Evolutionary conservation across 2,329 filamentous ascomycete species (phyloP).

Genomic region (Beauveria sp.): DNA sequence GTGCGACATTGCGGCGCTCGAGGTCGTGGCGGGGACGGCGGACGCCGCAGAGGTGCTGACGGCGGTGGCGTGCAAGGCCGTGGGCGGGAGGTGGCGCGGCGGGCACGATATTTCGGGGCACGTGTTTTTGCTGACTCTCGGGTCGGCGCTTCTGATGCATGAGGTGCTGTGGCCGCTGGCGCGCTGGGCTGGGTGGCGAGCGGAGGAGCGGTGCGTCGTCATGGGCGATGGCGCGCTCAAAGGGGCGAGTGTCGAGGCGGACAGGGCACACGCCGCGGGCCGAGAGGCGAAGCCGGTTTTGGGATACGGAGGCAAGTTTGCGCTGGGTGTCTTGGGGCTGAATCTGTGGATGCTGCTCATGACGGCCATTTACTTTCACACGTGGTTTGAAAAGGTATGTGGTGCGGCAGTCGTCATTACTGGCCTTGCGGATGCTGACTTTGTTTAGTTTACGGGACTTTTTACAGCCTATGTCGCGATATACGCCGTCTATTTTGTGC

Average conservation of each 20-base stretch:
- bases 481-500: constrained; percentile 44
- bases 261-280: constrained; percentile 18
- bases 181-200: constrained; percentile 30
- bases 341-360: constrained; percentile 96
- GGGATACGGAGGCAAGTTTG: constrained; percentile 46
- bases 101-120: constrained; percentile 95
- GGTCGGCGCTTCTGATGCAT: constrained; percentile 71
- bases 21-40: constrained; percentile 37
- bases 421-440: constrained; percentile 16
- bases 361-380: constrained; percentile 98
- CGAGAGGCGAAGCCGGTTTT: constrained; percentile 23
- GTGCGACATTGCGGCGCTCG: constrained; percentile 56
- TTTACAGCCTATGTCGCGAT: constrained; percentile 38
- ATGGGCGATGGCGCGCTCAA: constrained; percentile 60
- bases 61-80: constrained; percentile 71
- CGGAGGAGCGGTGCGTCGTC: constrained; percentile 59
- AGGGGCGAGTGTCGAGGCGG: constrained; percentile 43
- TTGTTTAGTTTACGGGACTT: constrained; percentile 44
- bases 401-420: no score
- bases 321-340: constrained; percentile 56
- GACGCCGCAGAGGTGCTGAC: constrained; percentile 53
- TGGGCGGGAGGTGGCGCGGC: constrained; percentile 80
- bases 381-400: constrained; percentile 90
- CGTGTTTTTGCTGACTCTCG: constrained; percentile 84
- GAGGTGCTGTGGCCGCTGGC: constrained; percentile 60